Conservation (phyloP, 2,329 filamentous ascomycete species). For the Diplodia intermedia region DNA sequence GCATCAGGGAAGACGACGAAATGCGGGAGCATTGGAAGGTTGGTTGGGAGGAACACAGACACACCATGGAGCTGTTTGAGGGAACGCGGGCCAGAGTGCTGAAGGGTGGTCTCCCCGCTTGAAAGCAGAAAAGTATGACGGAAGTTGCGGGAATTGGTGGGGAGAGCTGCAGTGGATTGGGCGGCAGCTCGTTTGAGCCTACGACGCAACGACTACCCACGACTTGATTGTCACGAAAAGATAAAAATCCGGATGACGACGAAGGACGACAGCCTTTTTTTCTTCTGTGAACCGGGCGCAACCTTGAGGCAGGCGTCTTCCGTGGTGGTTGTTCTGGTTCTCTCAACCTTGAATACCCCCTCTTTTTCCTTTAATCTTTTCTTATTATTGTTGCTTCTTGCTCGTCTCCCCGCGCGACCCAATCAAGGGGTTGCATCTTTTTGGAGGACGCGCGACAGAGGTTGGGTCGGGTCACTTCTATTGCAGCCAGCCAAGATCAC, state of each 20-base stretch:
- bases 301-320: constrained; percentile 11
- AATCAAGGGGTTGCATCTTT: background rate
- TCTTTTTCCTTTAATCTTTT: constrained; percentile 6
- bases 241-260: background rate
- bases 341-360: constrained; percentile 26
- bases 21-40: constrained; percentile 67
- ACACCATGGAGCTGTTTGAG: constrained; percentile 65
- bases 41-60: constrained; percentile 66
- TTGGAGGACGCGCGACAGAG: background rate
- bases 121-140: background rate
- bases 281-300: constrained; percentile 16
- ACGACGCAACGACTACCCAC: constrained; percentile 22
- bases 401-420: background rate
- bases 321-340: constrained; percentile 24
- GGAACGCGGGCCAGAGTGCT: constrained; percentile 53
- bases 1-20: constrained; percentile 68
- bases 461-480: background rate
- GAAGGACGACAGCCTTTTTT: background rate
- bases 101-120: constrained; percentile 27
- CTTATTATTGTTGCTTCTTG: constrained; percentile 7
- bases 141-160: background rate
- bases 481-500: background rate
- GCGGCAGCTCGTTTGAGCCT: constrained; percentile 17
- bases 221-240: constrained; percentile 15
- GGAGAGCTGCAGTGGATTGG: background rate